Conservation (phyloP, 345 rosid genomes). For the Carallia brachiata region DNA sequence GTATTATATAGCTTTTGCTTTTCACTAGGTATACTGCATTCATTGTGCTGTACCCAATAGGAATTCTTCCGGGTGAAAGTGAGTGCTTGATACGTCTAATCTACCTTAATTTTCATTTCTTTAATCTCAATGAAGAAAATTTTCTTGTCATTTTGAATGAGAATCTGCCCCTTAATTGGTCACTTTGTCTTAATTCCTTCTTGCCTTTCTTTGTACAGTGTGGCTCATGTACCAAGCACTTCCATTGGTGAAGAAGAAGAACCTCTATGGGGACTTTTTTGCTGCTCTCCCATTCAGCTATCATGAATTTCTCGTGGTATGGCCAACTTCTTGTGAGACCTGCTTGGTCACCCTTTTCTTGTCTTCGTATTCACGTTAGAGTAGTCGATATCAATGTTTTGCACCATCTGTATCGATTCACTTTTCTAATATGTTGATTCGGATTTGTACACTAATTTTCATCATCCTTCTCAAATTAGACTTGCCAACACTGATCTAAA, state of each 20-base stretch:
- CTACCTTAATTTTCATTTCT: background rate
- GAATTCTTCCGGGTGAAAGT: slow-evolving; percentile 75
- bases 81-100: slow-evolving; percentile 30
- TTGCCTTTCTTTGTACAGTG: slow-evolving; percentile 42
- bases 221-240: slow-evolving; percentile 77
- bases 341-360: background rate
- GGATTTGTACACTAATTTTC: no score
- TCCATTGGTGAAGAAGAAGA: slow-evolving; percentile 56
- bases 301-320: slow-evolving; percentile 55
- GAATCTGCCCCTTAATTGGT: background rate
- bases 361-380: background rate
- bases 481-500: no score
- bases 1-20: slow-evolving; percentile 1
- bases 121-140: no score
- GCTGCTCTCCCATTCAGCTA: slow-evolving; percentile 58
- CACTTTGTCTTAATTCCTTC: background rate
- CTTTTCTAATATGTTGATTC: no score
- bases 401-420: no score
- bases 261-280: slow-evolving; percentile 52
- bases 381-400: background rate
- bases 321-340: slow-evolving; percentile 17
- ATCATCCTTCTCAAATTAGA: no score
- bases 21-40: slow-evolving; percentile 71
- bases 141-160: background rate
- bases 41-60: slow-evolving; percentile 63